Evolutionary conservation across 2,329 filamentous ascomycete genomes (phyloP).

Genomic region (Aspergillus jensenii): DNA sequence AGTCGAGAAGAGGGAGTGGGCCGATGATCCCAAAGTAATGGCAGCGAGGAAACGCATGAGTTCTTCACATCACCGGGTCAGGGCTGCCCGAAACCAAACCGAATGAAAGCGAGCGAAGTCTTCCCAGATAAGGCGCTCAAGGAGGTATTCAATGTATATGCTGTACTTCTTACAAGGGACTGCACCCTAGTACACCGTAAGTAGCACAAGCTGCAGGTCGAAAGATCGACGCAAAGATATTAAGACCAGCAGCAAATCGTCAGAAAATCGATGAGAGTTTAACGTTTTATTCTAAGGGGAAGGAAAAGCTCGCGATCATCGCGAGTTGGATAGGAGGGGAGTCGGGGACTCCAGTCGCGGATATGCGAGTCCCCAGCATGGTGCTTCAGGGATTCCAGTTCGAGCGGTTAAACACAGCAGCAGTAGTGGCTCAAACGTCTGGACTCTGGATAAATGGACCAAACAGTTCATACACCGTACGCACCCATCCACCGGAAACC

Average conservation of each 20-base stretch:
- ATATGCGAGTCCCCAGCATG: background rate
- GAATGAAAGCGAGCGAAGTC: background rate
- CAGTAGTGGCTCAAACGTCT: background rate
- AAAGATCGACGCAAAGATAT: slow-evolving; percentile 4
- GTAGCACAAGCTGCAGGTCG: background rate
- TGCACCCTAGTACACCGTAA: background rate
- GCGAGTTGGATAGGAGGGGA: background rate
- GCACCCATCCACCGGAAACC: no score
- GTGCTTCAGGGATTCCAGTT: background rate
- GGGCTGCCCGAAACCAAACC: background rate
- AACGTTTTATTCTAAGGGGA: background rate
- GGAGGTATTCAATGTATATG: background rate
- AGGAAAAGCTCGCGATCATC: background rate
- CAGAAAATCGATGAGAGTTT: background rate
- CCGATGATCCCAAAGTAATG: slow-evolving; percentile 15
- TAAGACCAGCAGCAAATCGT: slow-evolving; percentile 4
- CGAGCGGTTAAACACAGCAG: background rate
- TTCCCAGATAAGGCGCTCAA: slow-evolving; percentile 1
- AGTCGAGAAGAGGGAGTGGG: slow-evolving; percentile 11
- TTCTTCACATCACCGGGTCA: slow-evolving; percentile 25
- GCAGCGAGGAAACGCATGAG: slow-evolving; percentile 25
- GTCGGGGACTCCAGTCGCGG: background rate
- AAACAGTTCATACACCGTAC: no score
- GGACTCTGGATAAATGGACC: no score
- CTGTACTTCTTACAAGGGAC: background rate